Base-by-base conservation (phyloP, 805 yeast genomes). In the Lachancea thermotolerans region DNA sequence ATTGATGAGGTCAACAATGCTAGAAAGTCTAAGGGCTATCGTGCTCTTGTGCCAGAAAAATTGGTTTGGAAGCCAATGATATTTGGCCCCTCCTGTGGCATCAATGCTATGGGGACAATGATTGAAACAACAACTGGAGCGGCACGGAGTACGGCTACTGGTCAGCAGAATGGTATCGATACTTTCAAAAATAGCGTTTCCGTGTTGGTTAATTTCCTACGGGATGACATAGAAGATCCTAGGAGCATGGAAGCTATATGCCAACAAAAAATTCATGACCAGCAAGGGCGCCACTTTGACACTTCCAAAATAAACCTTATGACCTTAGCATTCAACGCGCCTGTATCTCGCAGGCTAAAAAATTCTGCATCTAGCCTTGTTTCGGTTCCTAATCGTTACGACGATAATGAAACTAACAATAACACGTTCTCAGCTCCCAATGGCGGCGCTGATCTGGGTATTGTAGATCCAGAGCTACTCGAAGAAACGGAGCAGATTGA, bases 61-160 rank as follows among this genome's bases (percentile, higher is more conserved):
- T 66, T 88, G 11, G 50, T 87, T 11, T 88, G 96, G 95, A 85
- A 83, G 54, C 89, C 90, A 1, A 73, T 85, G 64, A 74, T 85
- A n/a, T 74, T 79, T 55, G 95, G 95, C 0, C 91, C 93, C 0
- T 82, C 90, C 0, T 88, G 93, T 17, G 95, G 95, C 11, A 81
- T 87, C 31, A 83, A 84, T 55, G 70, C 71, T 17, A 65, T 66
- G 16, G 69, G 66, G 6, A 56, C 62, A 3, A 48, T 61, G 37
- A 38, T 56, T 10, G 69, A 64, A 21, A 64, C 65, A 27, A 55
- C 65, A 0, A 45, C 55, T 1, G 49, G 48, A 2, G 45, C 46
- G 5, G 47, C 50, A 4, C 41, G 49, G 9, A 51, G 39, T 35
- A 49, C 53, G 10, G 37, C 44, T 10, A 46, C 49, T 4, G 33